Evolutionary conservation across 2,329 filamentous ascomycete species (phyloP).

Genomic region (Bipolaris cookei): DNA sequence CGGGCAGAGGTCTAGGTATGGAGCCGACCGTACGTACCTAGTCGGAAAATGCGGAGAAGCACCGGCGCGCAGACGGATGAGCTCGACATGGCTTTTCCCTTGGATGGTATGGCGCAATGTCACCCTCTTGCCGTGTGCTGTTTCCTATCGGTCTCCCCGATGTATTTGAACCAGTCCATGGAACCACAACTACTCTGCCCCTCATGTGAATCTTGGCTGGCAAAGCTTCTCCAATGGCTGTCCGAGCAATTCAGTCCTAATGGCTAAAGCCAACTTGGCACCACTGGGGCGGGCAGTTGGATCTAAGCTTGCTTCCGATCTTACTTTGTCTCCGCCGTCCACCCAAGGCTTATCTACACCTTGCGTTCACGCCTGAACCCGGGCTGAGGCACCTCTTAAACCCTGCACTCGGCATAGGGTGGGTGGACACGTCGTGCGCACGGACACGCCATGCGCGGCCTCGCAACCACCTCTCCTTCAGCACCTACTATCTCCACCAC

Average conservation of each 20-base stretch:
- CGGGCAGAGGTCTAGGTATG: conserved; percentile 9
- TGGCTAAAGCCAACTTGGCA: conserved; percentile 36
- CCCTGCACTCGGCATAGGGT: neutral
- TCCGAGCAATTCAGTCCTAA: conserved; percentile 13
- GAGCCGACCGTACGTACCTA: neutral
- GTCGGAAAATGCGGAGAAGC: conserved; percentile 4
- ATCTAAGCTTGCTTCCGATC: conserved; percentile 28
- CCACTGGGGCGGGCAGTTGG: conserved; percentile 34
- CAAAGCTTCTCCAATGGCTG: conserved; percentile 34
- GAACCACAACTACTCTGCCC: conserved; percentile 25
- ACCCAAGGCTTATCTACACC: conserved; percentile 38
- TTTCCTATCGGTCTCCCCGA: conserved; percentile 34
- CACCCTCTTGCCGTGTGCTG: conserved; percentile 2
- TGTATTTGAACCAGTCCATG: conserved; percentile 11
- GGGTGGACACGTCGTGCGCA: too few relatives aligned
- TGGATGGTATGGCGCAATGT: neutral
- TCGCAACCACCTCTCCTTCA: too few relatives aligned
- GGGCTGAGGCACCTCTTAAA: neutral
- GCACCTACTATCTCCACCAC: neutral
- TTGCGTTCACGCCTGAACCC: conserved; percentile 18
- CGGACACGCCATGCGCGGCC: too few relatives aligned
- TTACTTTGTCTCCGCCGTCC: conserved; percentile 24
- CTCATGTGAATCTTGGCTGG: conserved; percentile 39
- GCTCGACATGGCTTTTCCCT: neutral
- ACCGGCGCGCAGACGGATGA: neutral